Base-by-base conservation (phyloP, 768 basidiomycete species). In the Boletus patriciae region DNA sequence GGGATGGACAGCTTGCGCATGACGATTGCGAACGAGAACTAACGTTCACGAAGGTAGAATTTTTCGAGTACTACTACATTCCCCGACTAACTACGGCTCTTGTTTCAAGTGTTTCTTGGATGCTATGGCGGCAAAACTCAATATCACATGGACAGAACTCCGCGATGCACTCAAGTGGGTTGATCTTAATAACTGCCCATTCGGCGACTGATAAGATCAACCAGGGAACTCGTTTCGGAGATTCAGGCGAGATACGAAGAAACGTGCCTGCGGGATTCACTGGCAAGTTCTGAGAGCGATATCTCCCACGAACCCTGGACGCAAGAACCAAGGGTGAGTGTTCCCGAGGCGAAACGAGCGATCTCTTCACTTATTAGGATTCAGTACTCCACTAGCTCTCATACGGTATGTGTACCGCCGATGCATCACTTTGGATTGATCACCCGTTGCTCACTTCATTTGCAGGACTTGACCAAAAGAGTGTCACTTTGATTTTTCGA, bases 1-100 rank as follows among this genome's bases (percentile, higher is more conserved):
- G 62, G 12, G 68, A 72, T n/a, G 48, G 46, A 13, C 66, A 70
- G 6, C 4, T 42, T 19, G 68, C 70, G 6, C 56, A 60, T 15
- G 69, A 70, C 40, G 66, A 70, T 38, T 38, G 54, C 13, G 46
- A 50, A 44, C 58, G 38, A 31, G 50, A 37, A 25, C 13, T 57
- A 11, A 70, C 70, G 9, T 67, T 70, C 37, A 69, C 68, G 15
- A 67, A 62, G 68, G 68, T 70, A 18, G 4, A 7, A 8, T n/a
- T 0, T 45, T 25, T 36, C 11, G 18, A n/a, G 5, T n/a, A 27
- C n/a, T 8, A 23, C n/a, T 29, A 6, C 7, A 38, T 42, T 40
- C 41, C 9, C 3, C 1, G 25, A 34, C 43, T 58, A 38, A 60
- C 37, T 10, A 21, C 15, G 5, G 6, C 27, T 44, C 23, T 18